Percentiles rank a stretch among this genome's conserved stretches.
phyloP scores from a whole-genome alignment of 345 rosid genomes.

The Carallia brachiata region DNA sequence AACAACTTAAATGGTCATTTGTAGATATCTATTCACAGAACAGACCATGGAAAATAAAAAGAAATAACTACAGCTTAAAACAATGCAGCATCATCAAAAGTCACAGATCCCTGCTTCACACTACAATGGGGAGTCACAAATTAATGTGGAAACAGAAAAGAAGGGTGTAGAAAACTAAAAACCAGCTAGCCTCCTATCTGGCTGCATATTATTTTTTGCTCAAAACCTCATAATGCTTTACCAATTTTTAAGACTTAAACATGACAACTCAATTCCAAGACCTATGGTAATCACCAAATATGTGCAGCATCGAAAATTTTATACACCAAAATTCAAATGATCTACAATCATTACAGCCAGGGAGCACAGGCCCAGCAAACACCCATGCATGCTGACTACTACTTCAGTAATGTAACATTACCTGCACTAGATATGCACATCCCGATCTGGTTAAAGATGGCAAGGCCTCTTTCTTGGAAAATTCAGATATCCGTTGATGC shows the following conservation, averaged over 20 bases:
- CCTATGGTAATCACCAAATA: constrained; percentile 1
- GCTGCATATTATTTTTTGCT: no score
- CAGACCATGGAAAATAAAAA: no score
- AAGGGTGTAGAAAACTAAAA: not conserved
- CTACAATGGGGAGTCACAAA: not conserved
- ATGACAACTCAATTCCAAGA: not conserved
- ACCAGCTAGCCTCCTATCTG: not conserved
- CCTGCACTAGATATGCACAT: constrained; percentile 96
- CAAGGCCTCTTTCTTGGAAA: constrained; percentile 84
- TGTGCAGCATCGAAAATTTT: not conserved
- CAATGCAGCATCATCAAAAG: no score
- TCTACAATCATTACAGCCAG: constrained; percentile 8
- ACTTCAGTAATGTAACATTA: constrained; percentile 20
- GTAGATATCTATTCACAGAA: no score
- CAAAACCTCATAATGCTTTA: no score
- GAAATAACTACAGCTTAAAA: no score
- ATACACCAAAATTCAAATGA: constrained; percentile 1
- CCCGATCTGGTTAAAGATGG: constrained; percentile 96
- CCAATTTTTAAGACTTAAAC: not conserved
- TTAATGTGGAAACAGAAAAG: not conserved
- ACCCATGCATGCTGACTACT: not conserved
- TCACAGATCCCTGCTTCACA: not conserved
- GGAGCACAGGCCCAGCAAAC: not conserved
- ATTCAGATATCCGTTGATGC: constrained; percentile 81
- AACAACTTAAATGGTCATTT: no score